Evolutionary conservation across 2,329 filamentous ascomycete genomes (phyloP).

Genomic region (Colletotrichum sidae): DNA sequence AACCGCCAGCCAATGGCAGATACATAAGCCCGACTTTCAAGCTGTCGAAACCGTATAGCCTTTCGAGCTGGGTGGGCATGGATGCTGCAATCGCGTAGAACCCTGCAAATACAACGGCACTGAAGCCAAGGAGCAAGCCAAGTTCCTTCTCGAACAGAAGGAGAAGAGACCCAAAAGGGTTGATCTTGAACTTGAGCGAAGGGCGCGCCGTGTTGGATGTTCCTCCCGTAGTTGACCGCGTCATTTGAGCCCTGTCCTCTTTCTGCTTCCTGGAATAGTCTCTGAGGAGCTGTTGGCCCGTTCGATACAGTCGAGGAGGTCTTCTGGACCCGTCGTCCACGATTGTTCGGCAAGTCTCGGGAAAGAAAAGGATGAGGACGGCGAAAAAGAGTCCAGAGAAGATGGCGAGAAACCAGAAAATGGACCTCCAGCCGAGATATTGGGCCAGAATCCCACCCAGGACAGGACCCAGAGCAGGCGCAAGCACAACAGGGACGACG

Average conservation of each 20-base stretch:
- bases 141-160: conserved; percentile 57
- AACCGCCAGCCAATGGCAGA: conserved; percentile 62
- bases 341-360: conserved; percentile 58
- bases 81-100: conserved; percentile 61
- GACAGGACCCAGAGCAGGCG: conserved; percentile 56
- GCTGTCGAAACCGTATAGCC: conserved; percentile 70
- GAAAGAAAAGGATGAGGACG: conserved; percentile 52
- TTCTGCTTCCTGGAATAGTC: conserved; percentile 33
- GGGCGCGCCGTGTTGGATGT: conserved; percentile 36
- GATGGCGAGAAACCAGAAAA: conserved; percentile 52
- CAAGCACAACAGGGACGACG: conserved; percentile 55
- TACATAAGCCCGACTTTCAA: conserved; percentile 65
- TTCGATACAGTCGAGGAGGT: conserved; percentile 52
- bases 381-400: conserved; percentile 48
- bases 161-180: conserved; percentile 53
- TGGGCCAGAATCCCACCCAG: conserved; percentile 53
- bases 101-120: conserved; percentile 59
- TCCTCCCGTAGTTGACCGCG: conserved; percentile 20
- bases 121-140: conserved; percentile 57
- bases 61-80: conserved; percentile 55
- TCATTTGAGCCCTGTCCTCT: conserved; percentile 2
- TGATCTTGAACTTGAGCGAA: conserved; percentile 52
- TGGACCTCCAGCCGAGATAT: conserved; percentile 55
- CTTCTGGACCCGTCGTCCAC: conserved; percentile 65
- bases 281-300: conserved; percentile 44